phyloP scores from a whole-genome alignment of 2,329 filamentous ascomycete genomes.

The Herpomyces periplanetae region DNA sequence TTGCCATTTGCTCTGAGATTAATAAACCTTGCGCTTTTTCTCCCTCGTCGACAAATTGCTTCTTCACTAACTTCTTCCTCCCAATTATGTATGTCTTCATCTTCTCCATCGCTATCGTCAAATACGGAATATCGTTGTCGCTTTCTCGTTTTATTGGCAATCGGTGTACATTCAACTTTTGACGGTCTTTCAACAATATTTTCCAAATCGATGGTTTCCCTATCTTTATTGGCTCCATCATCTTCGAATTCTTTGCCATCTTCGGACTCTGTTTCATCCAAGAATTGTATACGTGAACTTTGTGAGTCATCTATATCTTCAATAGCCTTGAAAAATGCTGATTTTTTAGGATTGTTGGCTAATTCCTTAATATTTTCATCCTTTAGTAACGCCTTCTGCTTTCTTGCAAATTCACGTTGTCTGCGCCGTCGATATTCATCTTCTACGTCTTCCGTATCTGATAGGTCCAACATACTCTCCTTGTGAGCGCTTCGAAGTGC shows the following conservation, averaged over 20 bases:
- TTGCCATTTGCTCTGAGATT: too few species aligned
- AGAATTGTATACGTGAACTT: slow-evolving; percentile 36
- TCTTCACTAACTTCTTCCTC: too few species aligned
- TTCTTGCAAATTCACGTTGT: slow-evolving; percentile 52
- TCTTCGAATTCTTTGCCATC: slow-evolving; percentile 6
- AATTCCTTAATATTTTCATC: slow-evolving; percentile 75
- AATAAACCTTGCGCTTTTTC: too few species aligned
- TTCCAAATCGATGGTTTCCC: slow-evolving; percentile 7
- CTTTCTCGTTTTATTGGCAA: too few species aligned
- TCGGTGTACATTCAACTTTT: too few species aligned
- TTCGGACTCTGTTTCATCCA: slow-evolving; percentile 14
- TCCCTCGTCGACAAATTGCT: too few species aligned
- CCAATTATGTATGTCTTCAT: too few species aligned
- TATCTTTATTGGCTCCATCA: slow-evolving; percentile 4
- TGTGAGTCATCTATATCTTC: slow-evolving; percentile 30
- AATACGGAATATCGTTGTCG: too few species aligned
- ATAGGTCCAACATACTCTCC: slow-evolving; percentile 24
- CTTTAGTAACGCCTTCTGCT: slow-evolving; percentile 50
- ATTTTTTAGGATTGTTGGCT: slow-evolving; percentile 50
- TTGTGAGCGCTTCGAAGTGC: slow-evolving; percentile 53
- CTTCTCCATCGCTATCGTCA: too few species aligned
- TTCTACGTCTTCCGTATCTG: slow-evolving; percentile 59
- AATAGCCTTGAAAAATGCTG: slow-evolving; percentile 59
- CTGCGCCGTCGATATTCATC: slow-evolving; percentile 34
- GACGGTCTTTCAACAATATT: too few species aligned